Base-by-base conservation (phyloP, 2,329 filamentous ascomycete species). In the Diplodia intermedia region DNA sequence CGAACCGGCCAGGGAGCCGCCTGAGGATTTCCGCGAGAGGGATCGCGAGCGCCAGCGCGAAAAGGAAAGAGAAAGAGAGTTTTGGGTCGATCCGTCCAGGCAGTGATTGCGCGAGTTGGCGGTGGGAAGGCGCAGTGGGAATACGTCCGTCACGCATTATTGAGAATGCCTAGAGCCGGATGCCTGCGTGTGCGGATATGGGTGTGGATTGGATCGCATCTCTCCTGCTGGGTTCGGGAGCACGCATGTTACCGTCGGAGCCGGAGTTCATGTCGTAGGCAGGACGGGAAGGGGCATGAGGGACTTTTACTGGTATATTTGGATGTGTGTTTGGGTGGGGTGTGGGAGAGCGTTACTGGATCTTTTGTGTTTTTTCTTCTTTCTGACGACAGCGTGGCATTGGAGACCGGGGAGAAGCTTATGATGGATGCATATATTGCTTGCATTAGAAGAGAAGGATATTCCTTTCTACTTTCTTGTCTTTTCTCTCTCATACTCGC, bases 31-130 rank as follows among this genome's bases (percentile, higher is more conserved):
- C 47, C 40, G 65, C 14, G 65, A 66, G 38, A 57, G 65, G 31
- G 65, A 67, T 11, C 43, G 65, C 6, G 62, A 65, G 33, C 62
- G 62, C 15, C 50, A 65, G n/a, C 33, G 50, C 4, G 62, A 65
- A 20, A 52, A 52, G n/a, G 62, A 65, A 52, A 40, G 50, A n/a
- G 62, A 65, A 33, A 38, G 62, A 9, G 54, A 67, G 23, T 67
- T 40, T 15, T 67, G 55, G 40, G 33, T 47, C 4, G 65, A 67
- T 31, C 65, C 65, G 31, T 67, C 65, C 31, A 60, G 65, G 53
- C 49, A 56, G 11, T 66, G 65, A 66, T 23, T 53, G 23, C 23
- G 12, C 18, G 23, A 53, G 15, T 55, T 3, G 8, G 50, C 7
- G 14, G 26, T 18, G 23, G 7, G 43, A 47, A 20, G 43, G 7